Conservation (phyloP, 78 protist genomes). For the Mastigamoeba balamuthi region DNA sequence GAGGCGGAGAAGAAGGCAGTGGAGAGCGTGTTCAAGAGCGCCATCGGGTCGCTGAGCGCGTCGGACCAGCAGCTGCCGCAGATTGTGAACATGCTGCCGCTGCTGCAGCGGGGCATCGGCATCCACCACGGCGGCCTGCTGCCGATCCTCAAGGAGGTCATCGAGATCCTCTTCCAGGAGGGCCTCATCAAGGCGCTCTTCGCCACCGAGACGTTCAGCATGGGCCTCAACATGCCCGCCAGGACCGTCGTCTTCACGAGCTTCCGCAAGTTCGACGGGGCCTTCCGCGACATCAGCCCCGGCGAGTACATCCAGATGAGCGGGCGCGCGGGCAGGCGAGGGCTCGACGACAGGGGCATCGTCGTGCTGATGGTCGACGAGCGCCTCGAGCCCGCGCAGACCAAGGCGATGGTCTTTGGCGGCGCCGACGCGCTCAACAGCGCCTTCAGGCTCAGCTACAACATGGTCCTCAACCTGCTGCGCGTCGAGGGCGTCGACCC, state of each 20-base stretch:
- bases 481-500: slow-evolving; percentile 82
- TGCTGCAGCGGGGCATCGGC: slow-evolving; percentile 82
- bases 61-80: slow-evolving; percentile 48
- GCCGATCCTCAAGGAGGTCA: slow-evolving; percentile 88
- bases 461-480: slow-evolving; percentile 84
- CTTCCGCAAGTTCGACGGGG: slow-evolving; percentile 80
- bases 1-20: slow-evolving; percentile 51
- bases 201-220: slow-evolving; percentile 98
- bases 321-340: slow-evolving; percentile 97
- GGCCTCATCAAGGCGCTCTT: slow-evolving; percentile 87
- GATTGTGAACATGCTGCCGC: slow-evolving; percentile 29
- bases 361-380: slow-evolving; percentile 87
- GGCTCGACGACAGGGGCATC: slow-evolving; percentile 83
- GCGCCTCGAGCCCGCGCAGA: slow-evolving; percentile 61
- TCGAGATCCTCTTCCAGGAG: slow-evolving; percentile 87
- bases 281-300: slow-evolving; percentile 32
- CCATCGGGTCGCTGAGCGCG: slow-evolving; percentile 63
- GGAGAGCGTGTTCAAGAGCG: slow-evolving; percentile 60
- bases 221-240: slow-evolving; percentile 99
- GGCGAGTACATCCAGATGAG: slow-evolving; percentile 95
- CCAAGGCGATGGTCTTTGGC: slow-evolving; percentile 76
- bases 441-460: slow-evolving; percentile 81
- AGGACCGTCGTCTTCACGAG: slow-evolving; percentile 81
- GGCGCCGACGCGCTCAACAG: slow-evolving; percentile 71
- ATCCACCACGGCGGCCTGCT: slow-evolving; percentile 94